Evolutionary conservation across 2,329 filamentous ascomycete species (phyloP), one percentile per base, ranked within the genome.

Genomic region (Alternaria gaisen): DNA sequence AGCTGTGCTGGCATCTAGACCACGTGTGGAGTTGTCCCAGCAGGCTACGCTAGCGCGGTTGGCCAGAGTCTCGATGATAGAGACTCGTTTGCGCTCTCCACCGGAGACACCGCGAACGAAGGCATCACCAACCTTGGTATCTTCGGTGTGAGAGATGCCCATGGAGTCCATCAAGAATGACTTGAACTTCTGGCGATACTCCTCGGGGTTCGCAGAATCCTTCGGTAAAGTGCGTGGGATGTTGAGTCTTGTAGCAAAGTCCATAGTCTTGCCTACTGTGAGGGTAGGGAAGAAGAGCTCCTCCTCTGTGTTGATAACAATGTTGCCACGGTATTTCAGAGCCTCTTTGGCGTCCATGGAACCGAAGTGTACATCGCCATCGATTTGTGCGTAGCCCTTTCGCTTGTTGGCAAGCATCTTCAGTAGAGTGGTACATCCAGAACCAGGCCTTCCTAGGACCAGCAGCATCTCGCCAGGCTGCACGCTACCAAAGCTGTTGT

Each of bases 241-340:
- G 73, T 88, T 90, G 60, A 88, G 79, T 1, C 83, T 80, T 0
- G 87, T 87, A 0, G 83, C 84, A 60, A 86, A 86, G 48, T 85
- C 82, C 68, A 86, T 82, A 0, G 84, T 86, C 61, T 84, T 75
- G 14, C 80, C 82, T 1, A 85, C 83, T 0, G 83, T 85, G 16
- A 86, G 72, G 0, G 81, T 79, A 3, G 84, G 83, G 58, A 83
- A 85, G 68, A 84, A 84, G 0, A 82, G 82, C 53, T 85, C 84
- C 50, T 85, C 83, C 64, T 85, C 84, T 0, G 81, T 84, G 61
- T 85, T 85, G 78, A 69, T 96, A 11, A 84, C 93, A 69, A 94
- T 91, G 75, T 93, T 91, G 64, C 90, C 88, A 70, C 92, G 93
- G 80, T 95, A 95, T 8, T 75, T 80, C 66, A 93, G 87, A 1